A percentile compares a stretch with the other conserved stretches of the same genome.
Evolutionary conservation across 495 filamentous ascomycete species (phyloP).

Genomic region (Trichoderma virens): DNA sequence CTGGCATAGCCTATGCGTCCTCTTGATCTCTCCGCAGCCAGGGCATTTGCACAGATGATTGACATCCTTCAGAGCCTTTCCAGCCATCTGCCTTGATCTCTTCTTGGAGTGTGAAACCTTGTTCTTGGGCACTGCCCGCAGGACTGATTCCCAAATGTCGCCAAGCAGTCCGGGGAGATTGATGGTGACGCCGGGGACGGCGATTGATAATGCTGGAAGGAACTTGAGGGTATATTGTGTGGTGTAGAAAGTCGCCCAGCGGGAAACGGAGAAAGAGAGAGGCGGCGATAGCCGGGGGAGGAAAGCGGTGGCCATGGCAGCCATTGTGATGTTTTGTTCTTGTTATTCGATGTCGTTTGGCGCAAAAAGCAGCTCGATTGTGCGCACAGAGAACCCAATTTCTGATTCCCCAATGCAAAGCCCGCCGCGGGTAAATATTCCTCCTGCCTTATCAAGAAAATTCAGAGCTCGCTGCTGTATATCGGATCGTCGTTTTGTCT

Average conservation of each 20-base stretch:
- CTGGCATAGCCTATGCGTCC: conserved; percentile 78
- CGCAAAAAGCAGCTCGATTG: not conserved
- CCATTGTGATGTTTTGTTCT: conserved; percentile 29
- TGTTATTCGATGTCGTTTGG: not conserved
- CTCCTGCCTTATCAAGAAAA: not conserved
- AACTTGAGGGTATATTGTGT: conserved; percentile 33
- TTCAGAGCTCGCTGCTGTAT: too few species aligned
- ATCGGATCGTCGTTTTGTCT: not conserved
- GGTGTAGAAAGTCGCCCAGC: conserved; percentile 27
- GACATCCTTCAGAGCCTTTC: conserved; percentile 87
- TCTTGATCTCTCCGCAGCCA: conserved; percentile 78
- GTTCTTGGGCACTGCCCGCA: conserved; percentile 94
- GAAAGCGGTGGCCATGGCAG: conserved; percentile 30
- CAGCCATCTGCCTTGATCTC: conserved; percentile 84
- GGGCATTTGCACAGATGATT: conserved; percentile 79
- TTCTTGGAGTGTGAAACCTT: conserved; percentile 98
- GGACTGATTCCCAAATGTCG: conserved; percentile 84
- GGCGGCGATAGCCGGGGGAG: conserved; percentile 19
- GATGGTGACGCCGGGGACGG: conserved; percentile 48
- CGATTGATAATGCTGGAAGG: conserved; percentile 42
- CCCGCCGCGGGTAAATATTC: not conserved
- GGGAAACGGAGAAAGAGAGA: conserved; percentile 31
- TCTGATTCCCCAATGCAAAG: not conserved
- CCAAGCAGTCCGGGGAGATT: conserved; percentile 51
- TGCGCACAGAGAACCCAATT: not conserved